Conservation (phyloP, 345 rosid species). For the Streptanthus diversifolius region DNA sequence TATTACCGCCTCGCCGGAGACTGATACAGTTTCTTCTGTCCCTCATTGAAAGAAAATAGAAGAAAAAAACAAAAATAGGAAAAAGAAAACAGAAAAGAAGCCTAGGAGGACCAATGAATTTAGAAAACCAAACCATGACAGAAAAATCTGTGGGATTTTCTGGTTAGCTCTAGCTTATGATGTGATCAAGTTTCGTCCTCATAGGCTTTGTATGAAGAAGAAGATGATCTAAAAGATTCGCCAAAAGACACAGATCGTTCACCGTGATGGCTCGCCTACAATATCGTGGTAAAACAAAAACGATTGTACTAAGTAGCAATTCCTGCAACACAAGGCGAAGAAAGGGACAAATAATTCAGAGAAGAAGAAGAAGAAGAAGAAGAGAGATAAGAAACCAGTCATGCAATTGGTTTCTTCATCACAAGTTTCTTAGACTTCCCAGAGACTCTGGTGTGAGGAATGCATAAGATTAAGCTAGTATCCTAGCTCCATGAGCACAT, state of each 20-base stretch:
- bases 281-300: slow-evolving; percentile 41
- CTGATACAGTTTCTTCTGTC: slow-evolving; percentile 55
- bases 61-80: not conserved
- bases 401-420: slow-evolving; percentile 10
- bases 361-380: slow-evolving; percentile 7
- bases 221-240: slow-evolving; percentile 30
- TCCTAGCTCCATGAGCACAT: slow-evolving; percentile 1
- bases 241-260: slow-evolving; percentile 34
- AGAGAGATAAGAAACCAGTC: slow-evolving; percentile 5
- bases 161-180: slow-evolving; percentile 38
- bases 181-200: slow-evolving; percentile 32
- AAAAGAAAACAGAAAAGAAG: slow-evolving; percentile 14
- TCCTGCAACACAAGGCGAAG: slow-evolving; percentile 35
- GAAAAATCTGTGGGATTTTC: slow-evolving; percentile 30
- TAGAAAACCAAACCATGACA: slow-evolving; percentile 40
- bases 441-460: not conserved
- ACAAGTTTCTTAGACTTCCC: slow-evolving; percentile 13
- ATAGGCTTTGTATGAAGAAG: slow-evolving; percentile 26
- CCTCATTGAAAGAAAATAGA: slow-evolving; percentile 28
- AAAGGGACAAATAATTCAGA: slow-evolving; percentile 8
- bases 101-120: slow-evolving; percentile 32
- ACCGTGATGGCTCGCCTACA: slow-evolving; percentile 41
- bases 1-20: slow-evolving; percentile 70
- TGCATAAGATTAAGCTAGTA: not conserved
- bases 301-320: slow-evolving; percentile 39